Evolutionary conservation across 805 yeast species (phyloP), one percentile per base, ranked within the genome.

Genomic region (Metschnikowia proteae): DNA sequence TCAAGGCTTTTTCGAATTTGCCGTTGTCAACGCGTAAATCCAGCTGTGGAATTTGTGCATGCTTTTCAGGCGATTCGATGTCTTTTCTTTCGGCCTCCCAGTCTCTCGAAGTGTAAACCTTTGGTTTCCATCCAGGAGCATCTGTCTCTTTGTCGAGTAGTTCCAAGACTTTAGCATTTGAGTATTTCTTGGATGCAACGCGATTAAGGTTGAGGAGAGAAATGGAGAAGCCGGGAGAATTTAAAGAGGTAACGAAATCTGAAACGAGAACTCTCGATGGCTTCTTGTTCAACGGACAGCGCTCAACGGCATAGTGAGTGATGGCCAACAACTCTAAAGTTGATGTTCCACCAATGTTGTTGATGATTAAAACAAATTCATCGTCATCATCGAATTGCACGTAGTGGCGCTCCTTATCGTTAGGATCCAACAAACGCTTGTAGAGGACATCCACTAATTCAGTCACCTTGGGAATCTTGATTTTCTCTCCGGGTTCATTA

Each of bases 291-390:
- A 76, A 63, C 26, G 79, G 75, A 57, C 88, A 73, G 43, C 78
- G 68, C 13, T 71, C 75, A 6, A 78, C 60, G 6, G 83, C 82
- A 45, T 80, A 78, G 42, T 84, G 75, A 33, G 87, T 80, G 50
- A 90, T 84, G 1, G 88, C 88, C 49, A 80, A 77, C 47, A 92
- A 68, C 56, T 89, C 96, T 60, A 91, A 76, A 45, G 83, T 78
- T 3, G 96, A 87, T 9, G 94, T 82, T 33, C 97, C 96, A 22
- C 98, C 98, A 47, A 92, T 75, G 61, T 90, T 91, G 74, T 91
- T 91, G 48, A 92, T 72, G 50, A 92, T 59, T 38, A 91, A 66
- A 1, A 83, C 82, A 37, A 82, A 83, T 31, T 85, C 86, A 54
- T 89, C 96, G 45, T 75, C 75, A 29, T 66, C 57, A 42, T 71